phyloP scores from a whole-genome alignment of 2,329 filamentous ascomycete genomes.

The Elsinoe batatas region DNA sequence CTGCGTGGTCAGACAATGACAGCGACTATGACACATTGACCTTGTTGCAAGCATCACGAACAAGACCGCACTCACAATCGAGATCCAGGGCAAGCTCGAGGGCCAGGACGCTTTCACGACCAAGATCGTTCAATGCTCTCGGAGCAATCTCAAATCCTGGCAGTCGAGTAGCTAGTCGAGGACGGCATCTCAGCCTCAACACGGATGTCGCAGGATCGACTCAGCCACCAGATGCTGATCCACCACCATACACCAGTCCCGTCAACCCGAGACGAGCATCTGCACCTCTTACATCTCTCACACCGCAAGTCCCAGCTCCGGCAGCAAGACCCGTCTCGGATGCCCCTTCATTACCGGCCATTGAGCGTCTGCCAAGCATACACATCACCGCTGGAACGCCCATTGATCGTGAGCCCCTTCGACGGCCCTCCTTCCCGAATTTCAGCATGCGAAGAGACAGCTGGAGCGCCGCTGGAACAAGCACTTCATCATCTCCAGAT shows the following conservation, averaged over 20 bases:
- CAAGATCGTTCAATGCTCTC: slow-evolving; percentile 13
- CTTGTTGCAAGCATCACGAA: slow-evolving; percentile 30
- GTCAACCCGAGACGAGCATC: slow-evolving; percentile 5
- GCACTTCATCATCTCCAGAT: not conserved
- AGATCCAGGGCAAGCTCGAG: slow-evolving; percentile 21
- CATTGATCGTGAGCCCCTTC: slow-evolving; percentile 16
- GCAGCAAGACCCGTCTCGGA: slow-evolving; percentile 16
- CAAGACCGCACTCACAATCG: slow-evolving; percentile 18
- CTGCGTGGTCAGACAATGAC: slow-evolving; percentile 21
- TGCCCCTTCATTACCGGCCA: slow-evolving; percentile 28
- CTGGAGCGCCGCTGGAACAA: not conserved
- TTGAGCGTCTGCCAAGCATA: slow-evolving; percentile 36
- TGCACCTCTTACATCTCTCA: slow-evolving; percentile 8
- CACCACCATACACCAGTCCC: slow-evolving; percentile 24
- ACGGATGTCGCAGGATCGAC: slow-evolving; percentile 24
- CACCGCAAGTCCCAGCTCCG: not conserved
- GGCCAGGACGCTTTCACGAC: slow-evolving; percentile 13
- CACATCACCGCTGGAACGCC: slow-evolving; percentile 32
- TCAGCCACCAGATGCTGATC: slow-evolving; percentile 23
- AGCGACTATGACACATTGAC: slow-evolving; percentile 37
- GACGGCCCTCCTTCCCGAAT: not conserved
- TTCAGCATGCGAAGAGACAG: slow-evolving; percentile 9
- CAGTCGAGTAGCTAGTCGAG: slow-evolving; percentile 21
- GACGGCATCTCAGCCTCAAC: slow-evolving; percentile 20
- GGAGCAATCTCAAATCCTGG: slow-evolving; percentile 17